Percentiles rank a stretch among this genome's conserved stretches.
Evolutionary conservation across 1,284 basidiomycete species (phyloP).

Genomic region (Ceratobasidium sp.): DNA sequence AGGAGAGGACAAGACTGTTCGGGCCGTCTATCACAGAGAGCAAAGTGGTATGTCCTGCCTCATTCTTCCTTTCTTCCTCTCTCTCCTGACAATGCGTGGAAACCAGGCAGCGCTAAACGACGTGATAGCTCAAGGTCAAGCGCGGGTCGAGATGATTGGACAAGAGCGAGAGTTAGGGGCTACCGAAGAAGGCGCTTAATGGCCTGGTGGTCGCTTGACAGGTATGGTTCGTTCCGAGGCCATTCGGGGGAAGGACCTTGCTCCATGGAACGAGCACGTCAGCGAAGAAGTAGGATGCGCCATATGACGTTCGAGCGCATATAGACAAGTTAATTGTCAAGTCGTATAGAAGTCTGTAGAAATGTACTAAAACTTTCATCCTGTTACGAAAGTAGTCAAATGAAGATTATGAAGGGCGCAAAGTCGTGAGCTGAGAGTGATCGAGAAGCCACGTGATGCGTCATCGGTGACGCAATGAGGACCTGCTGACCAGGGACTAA

Average conservation of each 20-base stretch:
- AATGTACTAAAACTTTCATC: too few species aligned
- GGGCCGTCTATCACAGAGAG: slow-evolving; percentile 9
- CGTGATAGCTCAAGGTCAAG: slow-evolving; percentile 25
- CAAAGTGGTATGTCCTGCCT: slow-evolving; percentile 16
- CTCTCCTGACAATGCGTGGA: neutral
- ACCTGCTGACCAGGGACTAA: slow-evolving; percentile 11
- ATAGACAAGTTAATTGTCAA: too few species aligned
- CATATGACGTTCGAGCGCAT: too few species aligned
- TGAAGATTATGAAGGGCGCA: neutral
- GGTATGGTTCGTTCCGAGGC: too few species aligned
- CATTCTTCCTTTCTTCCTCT: neutral
- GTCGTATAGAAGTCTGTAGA: too few species aligned
- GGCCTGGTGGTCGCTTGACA: too few species aligned
- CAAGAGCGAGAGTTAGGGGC: neutral
- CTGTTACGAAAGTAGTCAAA: too few species aligned
- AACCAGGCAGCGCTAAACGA: slow-evolving; percentile 31
- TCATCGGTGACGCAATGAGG: slow-evolving; percentile 43
- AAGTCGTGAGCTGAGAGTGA: neutral
- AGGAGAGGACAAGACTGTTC: slow-evolving; percentile 23
- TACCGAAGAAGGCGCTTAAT: neutral
- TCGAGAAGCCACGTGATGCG: slow-evolving; percentile 13
- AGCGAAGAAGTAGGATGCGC: neutral
- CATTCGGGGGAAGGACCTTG: too few species aligned
- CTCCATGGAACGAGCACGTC: neutral
- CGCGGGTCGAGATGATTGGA: slow-evolving; percentile 25